Evolutionary conservation across 1,139 yeast genomes (phyloP).

Genomic region (Yamadazyma dushanensis): DNA sequence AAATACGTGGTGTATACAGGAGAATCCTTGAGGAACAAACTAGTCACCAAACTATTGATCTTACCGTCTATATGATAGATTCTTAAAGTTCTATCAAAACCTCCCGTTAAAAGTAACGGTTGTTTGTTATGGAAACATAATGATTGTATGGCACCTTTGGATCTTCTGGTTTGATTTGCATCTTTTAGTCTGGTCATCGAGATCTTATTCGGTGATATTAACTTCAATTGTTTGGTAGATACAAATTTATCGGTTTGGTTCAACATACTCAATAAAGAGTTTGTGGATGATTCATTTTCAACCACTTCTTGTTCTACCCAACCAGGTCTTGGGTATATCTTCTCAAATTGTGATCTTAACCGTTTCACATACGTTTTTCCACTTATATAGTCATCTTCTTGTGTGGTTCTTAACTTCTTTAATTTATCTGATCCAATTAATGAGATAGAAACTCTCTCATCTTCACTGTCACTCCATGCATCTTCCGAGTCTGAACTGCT

Average conservation of each 20-base stretch:
- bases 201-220: slow-evolving; percentile 69
- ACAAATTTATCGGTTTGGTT: slow-evolving; percentile 58
- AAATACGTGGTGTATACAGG: slow-evolving; percentile 81
- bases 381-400: slow-evolving; percentile 55
- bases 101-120: slow-evolving; percentile 85
- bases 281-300: slow-evolving; percentile 33
- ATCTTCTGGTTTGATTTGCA: slow-evolving; percentile 69
- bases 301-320: slow-evolving; percentile 58
- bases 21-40: slow-evolving; percentile 72
- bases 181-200: slow-evolving; percentile 82
- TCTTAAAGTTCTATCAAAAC: slow-evolving; percentile 86
- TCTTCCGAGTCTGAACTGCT: slow-evolving; percentile 34
- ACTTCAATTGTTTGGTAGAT: slow-evolving; percentile 48
- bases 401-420: slow-evolving; percentile 69
- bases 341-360: slow-evolving; percentile 80
- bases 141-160: slow-evolving; percentile 81
- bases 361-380: slow-evolving; percentile 73
- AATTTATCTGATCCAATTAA: slow-evolving; percentile 59
- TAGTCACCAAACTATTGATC: slow-evolving; percentile 74
- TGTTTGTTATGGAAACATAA: slow-evolving; percentile 82
- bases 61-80: slow-evolving; percentile 93
- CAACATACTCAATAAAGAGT: slow-evolving; percentile 60
- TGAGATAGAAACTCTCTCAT: slow-evolving; percentile 68
- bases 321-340: slow-evolving; percentile 81
- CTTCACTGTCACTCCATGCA: slow-evolving; percentile 95